Evolutionary conservation across 208 protist genomes (phyloP), one percentile per base, ranked within the genome.

Genomic region (Leishmania braziliensis): DNA sequence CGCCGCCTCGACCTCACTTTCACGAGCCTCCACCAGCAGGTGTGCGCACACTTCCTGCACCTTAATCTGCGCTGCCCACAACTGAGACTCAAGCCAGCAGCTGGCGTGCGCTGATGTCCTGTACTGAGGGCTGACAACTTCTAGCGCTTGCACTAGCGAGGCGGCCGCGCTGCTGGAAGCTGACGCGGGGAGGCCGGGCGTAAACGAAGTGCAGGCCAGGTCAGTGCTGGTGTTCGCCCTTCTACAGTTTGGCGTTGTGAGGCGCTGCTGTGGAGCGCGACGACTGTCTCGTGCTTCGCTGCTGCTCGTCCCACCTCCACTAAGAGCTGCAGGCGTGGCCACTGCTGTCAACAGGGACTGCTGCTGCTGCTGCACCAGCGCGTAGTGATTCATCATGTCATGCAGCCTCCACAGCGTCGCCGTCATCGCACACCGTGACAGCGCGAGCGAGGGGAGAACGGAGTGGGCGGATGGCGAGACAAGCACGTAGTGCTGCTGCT

Each of bases 91-190:
- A 18, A 93, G 70, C 46, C 90, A 86, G 62, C 76, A 74, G 9
- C 81, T 89, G 51, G 93, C 89, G 78, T 97, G 91, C 4, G 83
- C 89, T 16, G 79, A 48, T 39, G 80, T 80, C 77, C 91, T 88
- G 87, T 97, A 97, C 78, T 90, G 89, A 51, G 85, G 46, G 3
- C 81, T 71, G 20, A 95, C 75, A 2, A 46, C 81, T 29, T 86
- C 83, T 80, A 93, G 80, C 46, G 84, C 86, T 48, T 91, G 68
- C 20, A 77, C 48, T 33, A 95, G 79, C 51, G 87, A 77, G 53
- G 56, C 26, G 77, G 14, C 58, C 5, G 63, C 77, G 43, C 39
- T 54, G 51, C 63, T 74, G 20, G 51, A 23, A 29, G 54, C 53
- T 23, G 39, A 18, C 39, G 43, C 73, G 29, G 50, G 16, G 33